Evolutionary conservation across 176 grass and related monocot species (phyloP).

Genomic region (Rhynchospora pubera): DNA sequence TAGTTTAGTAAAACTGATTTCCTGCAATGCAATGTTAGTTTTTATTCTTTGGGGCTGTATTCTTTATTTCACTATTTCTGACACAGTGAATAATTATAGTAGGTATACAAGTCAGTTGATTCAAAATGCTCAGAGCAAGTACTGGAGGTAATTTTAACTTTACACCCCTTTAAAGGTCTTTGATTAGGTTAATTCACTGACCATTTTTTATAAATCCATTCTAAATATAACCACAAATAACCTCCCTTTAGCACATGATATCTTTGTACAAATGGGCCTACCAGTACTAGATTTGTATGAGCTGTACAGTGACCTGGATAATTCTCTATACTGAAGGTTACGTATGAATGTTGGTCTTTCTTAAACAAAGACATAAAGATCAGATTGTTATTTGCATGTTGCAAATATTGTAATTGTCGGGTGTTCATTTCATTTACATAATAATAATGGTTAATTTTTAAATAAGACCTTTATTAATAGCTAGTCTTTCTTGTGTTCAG

Average conservation of each 20-base stretch:
- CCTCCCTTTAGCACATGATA: background rate
- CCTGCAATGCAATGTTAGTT: background rate
- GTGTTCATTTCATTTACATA: background rate
- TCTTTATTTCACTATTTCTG: background rate
- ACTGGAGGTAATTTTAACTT: conserved; percentile 54
- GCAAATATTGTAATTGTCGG: background rate
- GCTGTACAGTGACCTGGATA: background rate
- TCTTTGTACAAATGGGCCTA: background rate
- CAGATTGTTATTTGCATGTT: background rate
- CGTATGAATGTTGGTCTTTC: background rate
- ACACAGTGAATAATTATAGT: background rate
- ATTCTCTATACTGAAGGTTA: background rate
- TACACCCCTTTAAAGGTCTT: background rate
- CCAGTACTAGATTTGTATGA: background rate
- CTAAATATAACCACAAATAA: background rate
- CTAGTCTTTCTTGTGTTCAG: conserved; percentile 28
- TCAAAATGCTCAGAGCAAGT: conserved; percentile 77
- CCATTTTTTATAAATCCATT: background rate
- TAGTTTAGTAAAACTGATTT: background rate
- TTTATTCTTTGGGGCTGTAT: background rate
- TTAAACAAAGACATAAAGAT: background rate
- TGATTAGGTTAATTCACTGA: background rate
- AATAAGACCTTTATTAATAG: background rate
- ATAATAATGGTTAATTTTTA: background rate
- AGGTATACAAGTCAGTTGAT: conserved; percentile 85